Percentiles rank a stretch among this genome's conserved stretches.
phyloP scores from a whole-genome alignment of 1,284 basidiomycete species.

The Rhodotorula glutinis region DNA sequence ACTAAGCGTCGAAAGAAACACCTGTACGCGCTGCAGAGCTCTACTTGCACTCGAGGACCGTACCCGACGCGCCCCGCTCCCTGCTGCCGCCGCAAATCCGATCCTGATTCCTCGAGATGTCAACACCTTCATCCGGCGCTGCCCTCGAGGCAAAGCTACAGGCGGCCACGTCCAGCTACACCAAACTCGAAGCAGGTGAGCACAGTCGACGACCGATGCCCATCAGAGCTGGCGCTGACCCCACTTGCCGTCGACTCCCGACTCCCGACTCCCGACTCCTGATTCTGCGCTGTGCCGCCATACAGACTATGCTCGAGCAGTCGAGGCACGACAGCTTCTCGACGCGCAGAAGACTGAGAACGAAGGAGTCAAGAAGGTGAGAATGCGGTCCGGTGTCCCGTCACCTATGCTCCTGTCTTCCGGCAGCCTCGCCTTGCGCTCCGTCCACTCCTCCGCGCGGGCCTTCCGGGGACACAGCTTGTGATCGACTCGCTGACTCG shows the following conservation, averaged over 20 bases:
- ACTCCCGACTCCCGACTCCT: neutral
- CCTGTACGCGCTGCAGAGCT: too few relatives aligned
- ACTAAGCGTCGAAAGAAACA: too few relatives aligned
- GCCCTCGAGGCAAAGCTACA: slow-evolving; percentile 20
- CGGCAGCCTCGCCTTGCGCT: too few relatives aligned
- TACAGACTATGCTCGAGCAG: slow-evolving; percentile 63
- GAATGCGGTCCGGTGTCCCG: neutral
- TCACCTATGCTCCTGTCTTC: too few relatives aligned
- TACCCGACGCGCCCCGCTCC: too few relatives aligned
- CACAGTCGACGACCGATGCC: neutral
- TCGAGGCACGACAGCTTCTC: slow-evolving; percentile 75
- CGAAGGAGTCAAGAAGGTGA: slow-evolving; percentile 82
- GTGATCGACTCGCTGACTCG: too few relatives aligned
- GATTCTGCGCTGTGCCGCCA: too few relatives aligned
- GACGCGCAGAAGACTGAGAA: slow-evolving; percentile 90
- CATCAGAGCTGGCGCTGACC: neutral
- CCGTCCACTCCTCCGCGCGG: neutral
- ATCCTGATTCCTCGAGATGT: neutral
- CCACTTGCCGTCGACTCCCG: too few relatives aligned
- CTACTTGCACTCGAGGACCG: too few relatives aligned
- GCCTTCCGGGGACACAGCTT: too few relatives aligned
- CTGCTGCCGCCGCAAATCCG: too few relatives aligned
- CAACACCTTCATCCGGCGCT: neutral
- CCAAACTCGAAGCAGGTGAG: slow-evolving; percentile 17
- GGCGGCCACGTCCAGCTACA: neutral